Percentiles rank a stretch among this genome's conserved stretches.
phyloP scores from a whole-genome alignment of 176 grass and related monocot species.

The Leersia perrieri region DNA sequence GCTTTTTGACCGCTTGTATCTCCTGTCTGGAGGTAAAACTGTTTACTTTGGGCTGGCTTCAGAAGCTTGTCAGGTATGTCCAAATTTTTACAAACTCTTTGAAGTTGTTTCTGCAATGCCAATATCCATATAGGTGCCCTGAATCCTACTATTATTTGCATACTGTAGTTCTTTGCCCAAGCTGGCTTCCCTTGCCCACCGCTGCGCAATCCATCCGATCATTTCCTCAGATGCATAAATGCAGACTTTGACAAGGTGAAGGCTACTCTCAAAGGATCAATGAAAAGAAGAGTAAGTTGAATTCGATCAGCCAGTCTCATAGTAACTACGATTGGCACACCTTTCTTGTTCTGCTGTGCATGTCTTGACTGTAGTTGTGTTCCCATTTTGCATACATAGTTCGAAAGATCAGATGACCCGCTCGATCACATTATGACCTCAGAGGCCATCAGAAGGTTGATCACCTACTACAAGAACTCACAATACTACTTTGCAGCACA shows the following conservation, averaged over 20 bases:
- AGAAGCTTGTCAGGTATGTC: constrained; percentile 64
- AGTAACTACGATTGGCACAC: neutral
- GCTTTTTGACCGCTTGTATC: constrained; percentile 79
- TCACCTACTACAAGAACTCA: constrained; percentile 67
- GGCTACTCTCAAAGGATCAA: constrained; percentile 96
- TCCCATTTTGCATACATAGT: constrained; percentile 32
- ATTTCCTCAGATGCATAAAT: constrained; percentile 94
- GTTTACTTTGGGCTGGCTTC: constrained; percentile 87
- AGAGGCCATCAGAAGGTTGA: constrained; percentile 71
- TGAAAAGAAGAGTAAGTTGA: constrained; percentile 65
- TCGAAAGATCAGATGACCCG: constrained; percentile 80
- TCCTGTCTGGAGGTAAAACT: constrained; percentile 87
- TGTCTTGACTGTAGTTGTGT: neutral
- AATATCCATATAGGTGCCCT: neutral
- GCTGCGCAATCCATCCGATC: constrained; percentile 84
- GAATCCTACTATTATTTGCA: neutral
- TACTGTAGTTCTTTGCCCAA: constrained; percentile 81
- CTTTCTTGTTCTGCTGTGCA: neutral
- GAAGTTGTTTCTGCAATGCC: neutral
- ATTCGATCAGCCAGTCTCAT: neutral
- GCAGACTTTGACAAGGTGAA: constrained; percentile 98
- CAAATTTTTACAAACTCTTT: neutral
- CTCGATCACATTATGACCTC: constrained; percentile 65
- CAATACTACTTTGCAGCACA: constrained; percentile 52
- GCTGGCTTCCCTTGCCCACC: constrained; percentile 87